A percentile compares a stretch with the other conserved stretches of the same genome.
Conservation (phyloP, 441 rosid genomes). For the Arabidopsis lyrata region DNA sequence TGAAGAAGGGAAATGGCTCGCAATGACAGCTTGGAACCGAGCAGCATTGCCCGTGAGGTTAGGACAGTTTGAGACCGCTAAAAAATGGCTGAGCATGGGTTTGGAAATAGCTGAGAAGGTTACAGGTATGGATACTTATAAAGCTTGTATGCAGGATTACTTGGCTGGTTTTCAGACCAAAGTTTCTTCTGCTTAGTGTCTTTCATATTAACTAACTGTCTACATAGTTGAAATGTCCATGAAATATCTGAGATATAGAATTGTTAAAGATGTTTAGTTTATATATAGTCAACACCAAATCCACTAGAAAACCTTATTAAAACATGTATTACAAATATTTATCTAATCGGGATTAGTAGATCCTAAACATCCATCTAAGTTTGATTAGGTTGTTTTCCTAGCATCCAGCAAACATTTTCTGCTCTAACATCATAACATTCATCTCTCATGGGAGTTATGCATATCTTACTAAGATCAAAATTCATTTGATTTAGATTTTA, state of each 20-base stretch:
- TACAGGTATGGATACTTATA: conserved; percentile 76
- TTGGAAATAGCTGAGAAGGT: conserved; percentile 74
- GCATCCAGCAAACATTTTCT: conserved; percentile 3
- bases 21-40: conserved; percentile 92
- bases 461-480: background rate
- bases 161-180: conserved; percentile 57
- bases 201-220: background rate
- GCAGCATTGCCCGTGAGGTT: conserved; percentile 77
- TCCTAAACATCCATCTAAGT: background rate
- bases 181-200: conserved; percentile 30
- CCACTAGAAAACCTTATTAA: background rate
- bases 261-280: background rate
- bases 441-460: background rate
- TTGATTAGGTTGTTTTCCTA: background rate
- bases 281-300: background rate
- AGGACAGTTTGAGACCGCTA: conserved; percentile 73
- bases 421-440: background rate
- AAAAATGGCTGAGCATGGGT: conserved; percentile 78
- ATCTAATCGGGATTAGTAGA: background rate
- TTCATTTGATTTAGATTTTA: background rate
- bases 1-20: conserved; percentile 96
- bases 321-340: background rate
- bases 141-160: conserved; percentile 86
- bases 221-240: background rate
- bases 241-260: background rate